phyloP scores from a whole-genome alignment of 495 filamentous ascomycete genomes.

The Letharia lupina region DNA sequence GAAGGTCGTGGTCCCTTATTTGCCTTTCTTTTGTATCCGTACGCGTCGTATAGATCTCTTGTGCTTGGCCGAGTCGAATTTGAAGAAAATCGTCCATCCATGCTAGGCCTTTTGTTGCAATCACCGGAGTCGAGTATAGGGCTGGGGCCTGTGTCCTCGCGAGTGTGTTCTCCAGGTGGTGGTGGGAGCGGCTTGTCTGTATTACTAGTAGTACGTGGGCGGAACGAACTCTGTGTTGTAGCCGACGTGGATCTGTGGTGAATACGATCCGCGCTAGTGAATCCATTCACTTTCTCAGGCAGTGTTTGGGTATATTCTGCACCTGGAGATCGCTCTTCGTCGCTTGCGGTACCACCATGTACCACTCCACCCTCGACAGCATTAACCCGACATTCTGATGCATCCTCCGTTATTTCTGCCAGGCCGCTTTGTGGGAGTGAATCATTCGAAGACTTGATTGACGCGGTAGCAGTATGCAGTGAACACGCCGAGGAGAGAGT shows the following conservation, averaged over 20 bases:
- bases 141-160: conserved; percentile 1
- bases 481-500: conserved; percentile 82
- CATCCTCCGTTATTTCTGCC: conserved; percentile 84
- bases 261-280: conserved; percentile 10
- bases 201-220: conserved; percentile 15
- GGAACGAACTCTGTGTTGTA: conserved; percentile 6
- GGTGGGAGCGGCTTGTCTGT: conserved; percentile 25
- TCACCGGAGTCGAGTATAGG: conserved; percentile 13
- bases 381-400: conserved; percentile 45
- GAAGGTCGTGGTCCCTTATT: conserved; percentile 80
- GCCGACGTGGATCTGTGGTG: conserved; percentile 14
- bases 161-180: conserved; percentile 7
- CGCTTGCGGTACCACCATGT: neutral
- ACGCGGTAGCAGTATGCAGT: conserved; percentile 80
- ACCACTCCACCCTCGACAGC: conserved; percentile 1
- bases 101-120: conserved; percentile 17
- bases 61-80: conserved; percentile 55
- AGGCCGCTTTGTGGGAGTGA: conserved; percentile 66
- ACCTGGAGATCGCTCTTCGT: neutral
- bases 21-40: conserved; percentile 58
- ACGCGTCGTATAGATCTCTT: conserved; percentile 52
- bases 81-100: conserved; percentile 41
- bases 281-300: conserved; percentile 16
- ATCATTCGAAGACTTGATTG: conserved; percentile 76
- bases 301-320: conserved; percentile 7